Conservation (phyloP, 2,329 filamentous ascomycete genomes). For the Polychaeton citri region DNA sequence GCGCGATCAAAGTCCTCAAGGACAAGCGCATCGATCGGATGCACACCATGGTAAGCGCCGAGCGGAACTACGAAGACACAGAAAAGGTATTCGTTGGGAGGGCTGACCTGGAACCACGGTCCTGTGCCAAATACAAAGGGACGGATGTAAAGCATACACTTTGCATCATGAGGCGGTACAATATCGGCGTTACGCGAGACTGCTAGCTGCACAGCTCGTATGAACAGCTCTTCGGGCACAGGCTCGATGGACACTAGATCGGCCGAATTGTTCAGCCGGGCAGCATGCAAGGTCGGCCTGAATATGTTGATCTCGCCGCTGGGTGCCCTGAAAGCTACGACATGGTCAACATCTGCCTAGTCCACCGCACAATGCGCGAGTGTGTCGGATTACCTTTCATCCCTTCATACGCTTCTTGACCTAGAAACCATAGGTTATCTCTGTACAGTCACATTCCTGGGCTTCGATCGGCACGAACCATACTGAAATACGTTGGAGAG, state of each 20-base stretch:
- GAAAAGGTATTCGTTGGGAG: slow-evolving; percentile 87
- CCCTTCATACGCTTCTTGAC: too few species aligned
- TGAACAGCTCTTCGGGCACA: slow-evolving; percentile 63
- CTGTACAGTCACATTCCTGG: too few species aligned
- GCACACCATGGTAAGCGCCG: slow-evolving; percentile 82
- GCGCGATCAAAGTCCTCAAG: slow-evolving; percentile 88
- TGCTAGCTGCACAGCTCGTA: slow-evolving; percentile 63
- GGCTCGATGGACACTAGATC: slow-evolving; percentile 71
- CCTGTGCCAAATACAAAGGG: slow-evolving; percentile 78
- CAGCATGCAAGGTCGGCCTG: slow-evolving; percentile 72
- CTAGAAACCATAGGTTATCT: too few species aligned
- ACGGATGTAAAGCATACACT: slow-evolving; percentile 84
- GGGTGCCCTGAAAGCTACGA: slow-evolving; percentile 77
- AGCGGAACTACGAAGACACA: slow-evolving; percentile 82
- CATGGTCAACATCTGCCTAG: too few species aligned
- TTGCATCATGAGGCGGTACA: slow-evolving; percentile 79
- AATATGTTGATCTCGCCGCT: slow-evolving; percentile 69
- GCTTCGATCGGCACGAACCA: too few species aligned
- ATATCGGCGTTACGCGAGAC: slow-evolving; percentile 81
- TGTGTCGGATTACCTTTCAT: too few species aligned
- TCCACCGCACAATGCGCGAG: too few species aligned
- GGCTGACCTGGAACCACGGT: slow-evolving; percentile 72
- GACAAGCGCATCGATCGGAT: slow-evolving; percentile 76
- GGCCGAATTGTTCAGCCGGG: slow-evolving; percentile 72
- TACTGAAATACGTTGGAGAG: too few species aligned